Evolutionary conservation across 257 asterid genomes (phyloP), one percentile per base, ranked within the genome.

Genomic region (Solanum etuberosum): DNA sequence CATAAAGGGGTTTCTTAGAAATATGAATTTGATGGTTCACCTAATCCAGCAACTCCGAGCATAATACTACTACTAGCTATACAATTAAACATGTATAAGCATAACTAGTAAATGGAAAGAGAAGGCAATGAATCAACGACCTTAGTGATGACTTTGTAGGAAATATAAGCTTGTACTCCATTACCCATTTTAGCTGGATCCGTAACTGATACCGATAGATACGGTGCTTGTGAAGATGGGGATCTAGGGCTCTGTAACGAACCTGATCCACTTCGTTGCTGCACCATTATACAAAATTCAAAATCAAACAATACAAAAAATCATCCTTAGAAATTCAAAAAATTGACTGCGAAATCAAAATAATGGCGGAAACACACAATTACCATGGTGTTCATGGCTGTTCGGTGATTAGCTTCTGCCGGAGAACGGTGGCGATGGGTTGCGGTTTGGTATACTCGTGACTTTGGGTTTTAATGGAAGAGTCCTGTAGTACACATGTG

Each of bases 131-230:
- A 32, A 65, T 9, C 43, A 38, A 86, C 40, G 90, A 97, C 99
- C 99, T 94, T 93, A 80, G 99, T 95, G 87, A 95, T 93, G 86
- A 97, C 99, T 95, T 96, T 97, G 91, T 97, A 97, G n/a, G 99
- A 97, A 71, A 97, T 93, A 86, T 97, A 97, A 76, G 99, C 93
- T 94, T 97, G 99, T 88, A 97, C 99, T 80, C 99, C 98, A 85
- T 92, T 96, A 37, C 98, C 99, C 99, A 97, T 96, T 87, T 97
- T 97, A 91, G 99, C 99, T 59, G 99, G 99, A 94, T 96, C 99
- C 43, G 94, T 90, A 38, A 97, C 98, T n/a, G 98, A 94, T 8
- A 96, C 99, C 25, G 93, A 91, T 43, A 97, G 82, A 89, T 87
- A 94, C 84, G 95, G 98, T n/a, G 90, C 87, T 74, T 91, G 96